A percentile compares a stretch with the other conserved stretches of the same genome.
phyloP scores from a whole-genome alignment of 148 eudicot genomes.

The Tetragonia tetragonoides region DNA sequence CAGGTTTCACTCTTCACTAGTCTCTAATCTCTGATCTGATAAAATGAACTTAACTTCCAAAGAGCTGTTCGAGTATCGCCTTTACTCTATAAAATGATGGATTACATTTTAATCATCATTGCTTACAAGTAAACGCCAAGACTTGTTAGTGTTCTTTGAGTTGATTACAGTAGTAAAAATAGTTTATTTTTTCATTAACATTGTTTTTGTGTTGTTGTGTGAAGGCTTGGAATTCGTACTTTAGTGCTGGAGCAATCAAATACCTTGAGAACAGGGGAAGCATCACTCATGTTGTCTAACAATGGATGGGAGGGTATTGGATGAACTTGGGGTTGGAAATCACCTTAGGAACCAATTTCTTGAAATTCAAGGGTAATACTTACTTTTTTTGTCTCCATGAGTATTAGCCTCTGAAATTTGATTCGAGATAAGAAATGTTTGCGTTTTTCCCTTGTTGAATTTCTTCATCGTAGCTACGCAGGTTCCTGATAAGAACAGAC shows the following conservation, averaged over 20 bases:
- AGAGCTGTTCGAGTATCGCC: too few relatives aligned
- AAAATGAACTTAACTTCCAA: too few relatives aligned
- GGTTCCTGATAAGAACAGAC: constrained; percentile 60
- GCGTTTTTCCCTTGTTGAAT: constrained; percentile 19
- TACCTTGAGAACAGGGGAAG: constrained; percentile 65
- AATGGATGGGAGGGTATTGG: constrained; percentile 91
- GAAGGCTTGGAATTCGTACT: constrained; percentile 65
- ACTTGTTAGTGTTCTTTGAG: not conserved
- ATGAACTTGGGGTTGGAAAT: constrained; percentile 76
- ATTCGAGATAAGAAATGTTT: not conserved
- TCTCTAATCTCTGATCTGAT: not conserved
- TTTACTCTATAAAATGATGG: too few relatives aligned
- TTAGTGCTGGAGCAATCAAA: constrained; percentile 81
- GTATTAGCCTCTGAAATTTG: not conserved
- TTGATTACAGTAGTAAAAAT: not conserved
- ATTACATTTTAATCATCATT: too few relatives aligned
- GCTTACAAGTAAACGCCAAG: too few relatives aligned
- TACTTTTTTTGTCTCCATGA: not conserved
- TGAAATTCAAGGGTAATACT: constrained; percentile 71
- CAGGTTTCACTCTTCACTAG: constrained; percentile 38
- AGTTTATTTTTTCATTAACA: not conserved
- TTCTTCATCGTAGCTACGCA: constrained; percentile 47
- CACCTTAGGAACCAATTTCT: constrained; percentile 68
- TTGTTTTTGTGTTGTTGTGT: not conserved
- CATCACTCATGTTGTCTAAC: constrained; percentile 73